A percentile compares a stretch with the other conserved stretches of the same genome.
These are phyloP conservation scores for Alternaria consortialis DNA, from an alignment of 2,329 filamentous ascomycete species.

Conservation along the genomic window DNA sequence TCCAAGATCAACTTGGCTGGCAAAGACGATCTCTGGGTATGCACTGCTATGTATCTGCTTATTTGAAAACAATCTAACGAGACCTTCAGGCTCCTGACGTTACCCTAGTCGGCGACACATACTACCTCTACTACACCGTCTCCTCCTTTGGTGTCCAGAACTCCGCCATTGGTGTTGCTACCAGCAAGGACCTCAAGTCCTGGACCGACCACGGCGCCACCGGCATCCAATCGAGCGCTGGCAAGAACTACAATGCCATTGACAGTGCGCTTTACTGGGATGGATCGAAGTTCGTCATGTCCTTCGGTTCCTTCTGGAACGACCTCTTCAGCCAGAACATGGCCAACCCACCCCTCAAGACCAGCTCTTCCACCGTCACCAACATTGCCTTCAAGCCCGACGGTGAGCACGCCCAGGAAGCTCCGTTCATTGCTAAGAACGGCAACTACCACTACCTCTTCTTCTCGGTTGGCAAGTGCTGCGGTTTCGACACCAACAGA, in stretches of 20 bases:
- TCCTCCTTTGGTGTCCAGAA: constrained; percentile 68
- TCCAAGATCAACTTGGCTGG: constrained; percentile 58
- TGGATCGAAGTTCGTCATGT: constrained; percentile 60
- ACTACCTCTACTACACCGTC: constrained; percentile 74
- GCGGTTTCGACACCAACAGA: constrained; percentile 62
- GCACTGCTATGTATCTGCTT: constrained; percentile 1
- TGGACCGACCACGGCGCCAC: constrained; percentile 69
- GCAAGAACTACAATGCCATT: constrained; percentile 61
- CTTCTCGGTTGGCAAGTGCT: constrained; percentile 69
- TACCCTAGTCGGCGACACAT: constrained; percentile 63
- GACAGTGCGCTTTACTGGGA: constrained; percentile 58
- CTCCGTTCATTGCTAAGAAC: constrained; percentile 64
- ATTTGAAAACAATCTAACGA: background rate
- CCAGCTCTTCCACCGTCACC: constrained; percentile 45
- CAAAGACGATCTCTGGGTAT: constrained; percentile 61
- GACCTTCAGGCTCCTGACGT: constrained; percentile 68
- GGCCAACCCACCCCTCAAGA: constrained; percentile 44
- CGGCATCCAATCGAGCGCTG: constrained; percentile 56
- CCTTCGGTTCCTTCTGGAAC: constrained; percentile 75
- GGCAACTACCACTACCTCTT: constrained; percentile 71
- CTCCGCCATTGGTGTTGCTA: constrained; percentile 69
- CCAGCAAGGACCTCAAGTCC: constrained; percentile 59
- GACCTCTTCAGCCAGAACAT: constrained; percentile 70
- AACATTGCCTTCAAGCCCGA: constrained; percentile 65
- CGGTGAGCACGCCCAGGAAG: constrained; percentile 65